phyloP scores from a whole-genome alignment of 2,329 filamentous ascomycete genomes.

The Orbilia brochopaga region DNA sequence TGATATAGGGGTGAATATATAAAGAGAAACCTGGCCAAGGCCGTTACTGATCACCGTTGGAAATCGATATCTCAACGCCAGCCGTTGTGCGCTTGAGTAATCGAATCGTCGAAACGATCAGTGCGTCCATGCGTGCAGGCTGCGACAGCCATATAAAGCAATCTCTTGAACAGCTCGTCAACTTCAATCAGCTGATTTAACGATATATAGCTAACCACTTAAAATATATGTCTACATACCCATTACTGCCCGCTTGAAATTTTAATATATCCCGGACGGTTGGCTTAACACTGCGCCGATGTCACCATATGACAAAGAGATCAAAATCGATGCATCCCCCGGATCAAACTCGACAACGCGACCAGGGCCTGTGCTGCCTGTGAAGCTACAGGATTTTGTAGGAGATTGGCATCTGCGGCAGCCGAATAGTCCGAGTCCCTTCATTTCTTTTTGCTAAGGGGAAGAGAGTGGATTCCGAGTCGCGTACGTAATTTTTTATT shows the following conservation, averaged over 20 bases:
- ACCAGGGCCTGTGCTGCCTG: background rate
- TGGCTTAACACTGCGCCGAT: background rate
- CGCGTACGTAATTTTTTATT: background rate
- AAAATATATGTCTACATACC: background rate
- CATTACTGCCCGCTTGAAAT: background rate
- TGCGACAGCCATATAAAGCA: too few species aligned
- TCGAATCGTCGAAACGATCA: too few species aligned
- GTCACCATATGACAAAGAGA: background rate
- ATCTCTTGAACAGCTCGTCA: too few species aligned
- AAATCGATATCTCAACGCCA: too few species aligned
- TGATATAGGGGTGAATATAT: too few species aligned
- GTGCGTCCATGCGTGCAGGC: too few species aligned
- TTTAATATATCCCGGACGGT: background rate
- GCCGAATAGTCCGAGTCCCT: background rate
- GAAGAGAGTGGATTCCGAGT: background rate
- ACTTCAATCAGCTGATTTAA: too few species aligned
- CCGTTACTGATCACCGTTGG: too few species aligned
- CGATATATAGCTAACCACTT: too few species aligned
- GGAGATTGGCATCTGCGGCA: background rate
- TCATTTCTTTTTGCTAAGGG: background rate
- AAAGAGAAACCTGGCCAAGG: too few species aligned
- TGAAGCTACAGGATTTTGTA: background rate
- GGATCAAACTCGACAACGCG: background rate
- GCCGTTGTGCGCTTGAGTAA: too few species aligned
- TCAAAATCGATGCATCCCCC: background rate